phyloP scores from a whole-genome alignment of 106 monocot genomes.

The Acorus calamus region DNA sequence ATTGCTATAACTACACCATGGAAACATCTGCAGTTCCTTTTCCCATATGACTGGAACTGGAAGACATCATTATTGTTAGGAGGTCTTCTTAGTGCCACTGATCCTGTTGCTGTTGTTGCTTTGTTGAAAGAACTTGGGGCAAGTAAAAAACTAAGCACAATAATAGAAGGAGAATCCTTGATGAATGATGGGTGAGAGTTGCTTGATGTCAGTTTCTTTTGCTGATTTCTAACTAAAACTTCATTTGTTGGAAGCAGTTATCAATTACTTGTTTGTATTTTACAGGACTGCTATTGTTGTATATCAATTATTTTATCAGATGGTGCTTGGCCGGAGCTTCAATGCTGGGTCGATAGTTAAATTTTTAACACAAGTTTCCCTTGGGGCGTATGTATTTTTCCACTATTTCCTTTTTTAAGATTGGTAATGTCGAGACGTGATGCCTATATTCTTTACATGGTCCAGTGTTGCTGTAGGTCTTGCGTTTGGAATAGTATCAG shows the following conservation, averaged over 20 bases:
- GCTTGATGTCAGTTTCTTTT: background rate
- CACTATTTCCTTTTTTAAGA: background rate
- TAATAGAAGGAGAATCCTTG: slow-evolving; percentile 99
- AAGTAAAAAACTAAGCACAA: slow-evolving; percentile 96
- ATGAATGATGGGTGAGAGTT: slow-evolving; percentile 90
- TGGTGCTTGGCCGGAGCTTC: slow-evolving; percentile 76
- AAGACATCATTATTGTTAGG: slow-evolving; percentile 86
- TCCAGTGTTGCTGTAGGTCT: slow-evolving; percentile 90
- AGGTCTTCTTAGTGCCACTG: slow-evolving; percentile 96
- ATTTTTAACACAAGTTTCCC: slow-evolving; percentile 90
- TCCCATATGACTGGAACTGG: slow-evolving; percentile 93
- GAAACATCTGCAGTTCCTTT: slow-evolving; percentile 35
- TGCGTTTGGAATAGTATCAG: slow-evolving; percentile 86
- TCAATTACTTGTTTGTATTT: background rate
- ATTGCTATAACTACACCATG: background rate
- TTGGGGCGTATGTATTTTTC: slow-evolving; percentile 78
- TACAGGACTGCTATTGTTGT: slow-evolving; percentile 97
- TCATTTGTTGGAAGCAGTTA: too few species aligned
- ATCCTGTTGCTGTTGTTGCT: slow-evolving; percentile 98
- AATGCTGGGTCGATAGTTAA: slow-evolving; percentile 53
- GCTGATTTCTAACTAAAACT: background rate
- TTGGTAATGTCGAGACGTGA: background rate
- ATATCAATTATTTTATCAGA: slow-evolving; percentile 83
- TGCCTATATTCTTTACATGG: slow-evolving; percentile 4
- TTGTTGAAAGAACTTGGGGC: slow-evolving; percentile 97